Evolutionary conservation across 371 early-diverging fungal genomes (phyloP).

Genomic region (Dichotomocladium elegans): DNA sequence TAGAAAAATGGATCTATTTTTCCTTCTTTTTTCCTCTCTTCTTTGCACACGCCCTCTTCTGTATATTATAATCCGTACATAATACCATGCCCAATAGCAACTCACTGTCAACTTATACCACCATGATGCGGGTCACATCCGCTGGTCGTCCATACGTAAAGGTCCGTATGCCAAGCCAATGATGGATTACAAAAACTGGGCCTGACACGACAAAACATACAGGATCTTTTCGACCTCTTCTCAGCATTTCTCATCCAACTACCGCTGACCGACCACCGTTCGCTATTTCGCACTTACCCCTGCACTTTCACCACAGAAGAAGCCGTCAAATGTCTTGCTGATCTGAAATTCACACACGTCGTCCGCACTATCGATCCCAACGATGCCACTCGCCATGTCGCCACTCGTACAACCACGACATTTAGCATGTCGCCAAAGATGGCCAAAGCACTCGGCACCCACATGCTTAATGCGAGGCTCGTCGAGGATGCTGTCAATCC

Average conservation of each 20-base stretch:
- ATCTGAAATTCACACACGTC: slow-evolving; percentile 50
- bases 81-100: slow-evolving; percentile 12
- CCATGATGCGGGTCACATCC: slow-evolving; percentile 30
- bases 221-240: slow-evolving; percentile 49
- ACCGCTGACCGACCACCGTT: slow-evolving; percentile 39
- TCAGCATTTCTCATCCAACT: slow-evolving; percentile 37
- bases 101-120: slow-evolving; percentile 14
- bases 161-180: slow-evolving; percentile 6
- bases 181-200: neutral
- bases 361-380: slow-evolving; percentile 48
- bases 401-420: slow-evolving; percentile 47
- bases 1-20: no score
- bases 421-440: slow-evolving; percentile 51
- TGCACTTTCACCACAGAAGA: slow-evolving; percentile 57
- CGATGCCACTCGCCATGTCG: slow-evolving; percentile 39
- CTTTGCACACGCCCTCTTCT: neutral
- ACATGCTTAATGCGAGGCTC: slow-evolving; percentile 55
- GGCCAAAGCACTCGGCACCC: slow-evolving; percentile 52
- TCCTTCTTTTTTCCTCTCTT: slow-evolving; percentile 1
- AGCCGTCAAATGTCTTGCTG: slow-evolving; percentile 43
- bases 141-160: slow-evolving; percentile 32
- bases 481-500: slow-evolving; percentile 50
- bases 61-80: neutral
- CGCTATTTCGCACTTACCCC: slow-evolving; percentile 49
- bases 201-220: neutral